These are phyloP conservation scores for Stevia rebaudiana DNA, from an alignment of 140 eudicot genomes.

Conservation along the genomic window DNA sequence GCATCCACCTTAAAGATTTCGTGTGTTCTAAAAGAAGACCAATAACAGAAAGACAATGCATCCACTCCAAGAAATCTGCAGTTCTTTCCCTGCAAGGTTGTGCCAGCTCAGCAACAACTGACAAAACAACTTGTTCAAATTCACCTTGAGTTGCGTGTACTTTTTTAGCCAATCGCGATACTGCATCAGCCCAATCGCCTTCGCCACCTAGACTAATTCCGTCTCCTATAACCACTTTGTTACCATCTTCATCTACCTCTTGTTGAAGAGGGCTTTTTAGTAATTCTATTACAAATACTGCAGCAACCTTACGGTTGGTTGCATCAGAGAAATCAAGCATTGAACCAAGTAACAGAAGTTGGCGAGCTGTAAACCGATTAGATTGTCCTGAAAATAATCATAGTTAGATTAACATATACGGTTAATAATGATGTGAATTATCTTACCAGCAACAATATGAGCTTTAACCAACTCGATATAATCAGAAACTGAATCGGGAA, in stretches of 20 bases:
- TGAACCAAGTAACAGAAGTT: conserved; percentile 71
- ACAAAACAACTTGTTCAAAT: conserved; percentile 66
- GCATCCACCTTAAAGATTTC: conserved; percentile 66
- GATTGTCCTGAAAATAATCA: conserved; percentile 55
- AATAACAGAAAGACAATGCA: conserved; percentile 86
- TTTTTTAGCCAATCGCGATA: conserved; percentile 57
- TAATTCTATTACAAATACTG: conserved; percentile 59
- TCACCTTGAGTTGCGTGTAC: conserved; percentile 82
- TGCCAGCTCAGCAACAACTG: conserved; percentile 70
- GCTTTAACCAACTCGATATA: conserved; percentile 74
- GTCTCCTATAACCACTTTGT: conserved; percentile 74
- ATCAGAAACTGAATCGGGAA: conserved; percentile 78
- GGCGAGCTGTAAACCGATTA: conserved; percentile 72
- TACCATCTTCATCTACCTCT: conserved; percentile 69
- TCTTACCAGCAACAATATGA: conserved; percentile 74
- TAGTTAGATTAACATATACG: background rate
- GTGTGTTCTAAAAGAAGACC: conserved; percentile 72
- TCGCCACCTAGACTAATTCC: conserved; percentile 94
- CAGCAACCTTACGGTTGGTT: conserved; percentile 67
- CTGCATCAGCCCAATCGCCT: conserved; percentile 83
- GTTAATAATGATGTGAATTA: background rate
- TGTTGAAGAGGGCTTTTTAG: conserved; percentile 61
- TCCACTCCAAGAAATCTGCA: conserved; percentile 84
- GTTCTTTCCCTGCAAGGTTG: conserved; percentile 90
- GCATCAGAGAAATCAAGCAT: conserved; percentile 93